Conservation (phyloP, 257 asterid species). For the Hygrophila difformis region DNA sequence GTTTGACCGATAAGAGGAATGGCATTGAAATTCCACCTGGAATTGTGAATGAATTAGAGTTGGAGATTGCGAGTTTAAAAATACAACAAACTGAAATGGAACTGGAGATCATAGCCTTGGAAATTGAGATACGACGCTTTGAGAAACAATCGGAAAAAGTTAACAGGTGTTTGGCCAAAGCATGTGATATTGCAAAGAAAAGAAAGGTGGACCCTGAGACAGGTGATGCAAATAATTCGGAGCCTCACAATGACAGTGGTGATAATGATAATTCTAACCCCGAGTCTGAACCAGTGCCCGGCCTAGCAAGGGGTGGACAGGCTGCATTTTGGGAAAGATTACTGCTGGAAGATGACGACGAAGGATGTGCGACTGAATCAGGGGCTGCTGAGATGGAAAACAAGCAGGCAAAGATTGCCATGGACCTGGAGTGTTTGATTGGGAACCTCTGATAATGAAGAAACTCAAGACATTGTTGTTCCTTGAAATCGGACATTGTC, state of each 20-base stretch:
- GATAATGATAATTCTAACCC: too few relatives aligned
- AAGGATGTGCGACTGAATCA: slow-evolving; percentile 6
- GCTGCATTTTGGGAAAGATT: slow-evolving; percentile 14
- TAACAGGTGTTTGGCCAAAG: slow-evolving; percentile 17
- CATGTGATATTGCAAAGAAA: slow-evolving; percentile 1
- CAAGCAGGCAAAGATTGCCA: slow-evolving; percentile 7
- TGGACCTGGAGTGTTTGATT: slow-evolving; percentile 18
- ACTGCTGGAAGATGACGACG: slow-evolving; percentile 20
- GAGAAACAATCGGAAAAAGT: slow-evolving; percentile 13
- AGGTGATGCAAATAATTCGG: too few relatives aligned
- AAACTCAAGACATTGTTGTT: too few relatives aligned
- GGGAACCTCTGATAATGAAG: too few relatives aligned
- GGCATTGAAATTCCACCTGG: slow-evolving; percentile 12
- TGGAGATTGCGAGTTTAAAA: slow-evolving; percentile 30
- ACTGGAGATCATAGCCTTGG: slow-evolving; percentile 13
- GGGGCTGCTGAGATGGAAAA: slow-evolving; percentile 9
- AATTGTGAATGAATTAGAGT: slow-evolving; percentile 14
- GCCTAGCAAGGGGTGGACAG: too few relatives aligned
- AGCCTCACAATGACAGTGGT: too few relatives aligned
- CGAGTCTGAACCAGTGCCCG: too few relatives aligned
- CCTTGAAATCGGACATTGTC: too few relatives aligned
- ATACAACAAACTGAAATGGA: slow-evolving; percentile 21
- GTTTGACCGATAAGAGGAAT: neutral
- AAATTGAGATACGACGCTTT: neutral
- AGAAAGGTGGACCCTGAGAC: too few relatives aligned